phyloP scores from a whole-genome alignment of 2,329 filamentous ascomycete species.

The Scedosporium dehoogii region DNA sequence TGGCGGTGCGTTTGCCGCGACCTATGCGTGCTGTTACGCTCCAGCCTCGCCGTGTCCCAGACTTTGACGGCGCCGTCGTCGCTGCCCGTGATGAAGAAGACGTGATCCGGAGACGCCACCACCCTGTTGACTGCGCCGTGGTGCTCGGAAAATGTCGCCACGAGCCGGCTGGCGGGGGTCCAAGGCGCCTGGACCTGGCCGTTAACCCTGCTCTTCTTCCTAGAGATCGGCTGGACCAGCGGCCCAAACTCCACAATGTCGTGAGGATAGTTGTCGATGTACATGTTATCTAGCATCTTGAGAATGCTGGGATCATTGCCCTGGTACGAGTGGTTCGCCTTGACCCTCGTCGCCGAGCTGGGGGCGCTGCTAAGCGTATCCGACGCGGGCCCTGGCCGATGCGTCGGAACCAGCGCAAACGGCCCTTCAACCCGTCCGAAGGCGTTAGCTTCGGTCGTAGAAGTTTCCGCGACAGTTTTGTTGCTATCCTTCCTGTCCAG shows the following conservation, averaged over 20 bases:
- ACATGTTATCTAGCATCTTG: slow-evolving; percentile 75
- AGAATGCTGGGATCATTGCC: slow-evolving; percentile 65
- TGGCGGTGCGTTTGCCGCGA: slow-evolving; percentile 81
- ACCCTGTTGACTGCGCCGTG: slow-evolving; percentile 72
- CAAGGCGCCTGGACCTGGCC: slow-evolving; percentile 41
- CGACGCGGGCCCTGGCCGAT: background rate
- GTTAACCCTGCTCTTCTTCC: slow-evolving; percentile 41
- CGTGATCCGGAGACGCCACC: slow-evolving; percentile 75
- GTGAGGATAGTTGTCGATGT: slow-evolving; percentile 59
- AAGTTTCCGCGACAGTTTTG: slow-evolving; percentile 48
- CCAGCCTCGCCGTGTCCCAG: slow-evolving; percentile 84
- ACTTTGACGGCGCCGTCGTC: slow-evolving; percentile 86
- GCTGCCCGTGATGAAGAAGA: slow-evolving; percentile 89
- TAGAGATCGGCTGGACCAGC: slow-evolving; percentile 59
- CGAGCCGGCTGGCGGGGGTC: slow-evolving; percentile 73
- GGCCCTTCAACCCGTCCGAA: slow-evolving; percentile 52
- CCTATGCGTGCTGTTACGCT: slow-evolving; percentile 81
- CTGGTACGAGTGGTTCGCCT: slow-evolving; percentile 65
- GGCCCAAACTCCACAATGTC: slow-evolving; percentile 68
- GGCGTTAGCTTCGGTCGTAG: slow-evolving; percentile 48
- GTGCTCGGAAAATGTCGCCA: slow-evolving; percentile 86
- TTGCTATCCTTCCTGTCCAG: slow-evolving; percentile 49
- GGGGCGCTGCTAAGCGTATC: slow-evolving; percentile 11
- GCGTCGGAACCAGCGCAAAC: slow-evolving; percentile 27
- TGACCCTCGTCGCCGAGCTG: slow-evolving; percentile 11